phyloP scores from a whole-genome alignment of 1,284 basidiomycete species.

The Phylloboletellus chloephorus region DNA sequence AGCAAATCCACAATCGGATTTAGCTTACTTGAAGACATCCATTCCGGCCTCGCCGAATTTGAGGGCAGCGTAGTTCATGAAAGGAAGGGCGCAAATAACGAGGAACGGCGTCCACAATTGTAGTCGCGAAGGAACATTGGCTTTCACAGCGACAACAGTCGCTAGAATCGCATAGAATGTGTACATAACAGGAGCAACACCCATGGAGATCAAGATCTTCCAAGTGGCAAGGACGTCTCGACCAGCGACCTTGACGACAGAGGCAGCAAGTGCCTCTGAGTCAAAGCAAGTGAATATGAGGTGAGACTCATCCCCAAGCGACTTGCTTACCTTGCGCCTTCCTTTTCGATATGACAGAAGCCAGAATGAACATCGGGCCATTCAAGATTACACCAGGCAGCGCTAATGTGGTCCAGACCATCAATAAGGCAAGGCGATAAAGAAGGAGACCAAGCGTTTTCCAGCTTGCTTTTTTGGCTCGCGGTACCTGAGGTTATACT shows the following conservation, averaged over 20 bases:
- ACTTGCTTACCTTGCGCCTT: conserved; percentile 80
- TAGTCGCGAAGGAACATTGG: conserved; percentile 59
- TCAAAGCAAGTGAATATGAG: conserved; percentile 6
- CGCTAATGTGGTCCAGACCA: conserved; percentile 83
- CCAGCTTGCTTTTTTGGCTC: conserved; percentile 80
- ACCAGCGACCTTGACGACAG: conserved; percentile 92
- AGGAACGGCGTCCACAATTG: conserved; percentile 78
- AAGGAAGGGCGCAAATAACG: conserved; percentile 73
- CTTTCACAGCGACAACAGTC: conserved; percentile 69
- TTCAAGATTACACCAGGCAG: conserved; percentile 95
- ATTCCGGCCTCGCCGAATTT: conserved; percentile 99
- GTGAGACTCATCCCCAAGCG: not conserved
- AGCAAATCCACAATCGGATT: conserved; percentile 13
- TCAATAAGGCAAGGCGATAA: conserved; percentile 80
- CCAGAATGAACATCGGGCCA: conserved; percentile 91
- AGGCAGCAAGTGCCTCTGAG: conserved; percentile 92
- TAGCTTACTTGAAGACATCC: conserved; percentile 91
- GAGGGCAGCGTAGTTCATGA: conserved; percentile 90
- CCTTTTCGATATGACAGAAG: conserved; percentile 81
- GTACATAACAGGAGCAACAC: conserved; percentile 86
- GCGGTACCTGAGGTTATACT: conserved; percentile 55
- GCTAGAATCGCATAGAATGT: conserved; percentile 78
- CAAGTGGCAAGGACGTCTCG: conserved; percentile 96
- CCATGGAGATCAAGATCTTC: conserved; percentile 96
- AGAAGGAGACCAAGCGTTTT: conserved; percentile 82